These are phyloP conservation scores for Aspergillus hancockii DNA, from an alignment of 495 filamentous ascomycete genomes.

Conservation along the genomic window DNA sequence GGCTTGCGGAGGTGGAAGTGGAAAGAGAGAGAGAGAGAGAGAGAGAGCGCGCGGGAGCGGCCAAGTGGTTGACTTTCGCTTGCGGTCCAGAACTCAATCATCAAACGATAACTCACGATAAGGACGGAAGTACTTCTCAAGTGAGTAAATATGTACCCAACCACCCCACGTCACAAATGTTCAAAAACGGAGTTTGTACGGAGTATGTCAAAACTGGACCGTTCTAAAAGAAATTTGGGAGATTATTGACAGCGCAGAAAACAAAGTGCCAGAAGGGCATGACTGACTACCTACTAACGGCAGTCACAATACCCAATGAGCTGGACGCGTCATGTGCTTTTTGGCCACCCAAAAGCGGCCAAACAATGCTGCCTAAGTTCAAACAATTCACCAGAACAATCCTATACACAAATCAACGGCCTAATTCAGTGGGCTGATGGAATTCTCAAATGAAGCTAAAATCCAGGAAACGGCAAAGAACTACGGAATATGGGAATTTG, in stretches of 20 bases:
- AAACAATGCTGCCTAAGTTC: slow-evolving; percentile 18
- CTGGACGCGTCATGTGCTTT: slow-evolving; percentile 20
- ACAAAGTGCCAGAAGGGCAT: background rate
- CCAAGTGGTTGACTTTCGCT: slow-evolving; percentile 18
- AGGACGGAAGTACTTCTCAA: background rate
- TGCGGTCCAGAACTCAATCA: slow-evolving; percentile 3
- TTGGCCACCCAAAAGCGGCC: slow-evolving; percentile 18
- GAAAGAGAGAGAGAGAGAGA: slow-evolving; percentile 7
- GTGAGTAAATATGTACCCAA: background rate
- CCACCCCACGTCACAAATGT: background rate
- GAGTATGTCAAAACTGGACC: background rate
- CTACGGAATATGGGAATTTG: slow-evolving; percentile 45
- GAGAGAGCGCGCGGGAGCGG: slow-evolving; percentile 4
- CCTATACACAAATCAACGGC: background rate
- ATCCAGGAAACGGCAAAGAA: slow-evolving; percentile 24
- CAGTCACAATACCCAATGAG: background rate
- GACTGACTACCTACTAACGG: no score
- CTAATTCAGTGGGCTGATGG: background rate
- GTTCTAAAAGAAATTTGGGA: background rate
- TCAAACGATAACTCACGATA: background rate
- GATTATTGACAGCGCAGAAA: background rate
- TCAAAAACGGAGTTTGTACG: background rate
- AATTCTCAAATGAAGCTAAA: slow-evolving; percentile 8
- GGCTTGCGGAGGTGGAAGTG: slow-evolving; percentile 18
- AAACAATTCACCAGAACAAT: background rate